Evolutionary conservation across 495 filamentous ascomycete species (phyloP), one percentile per base, ranked within the genome.

Genomic region (Pseudomonodictys pantanalensis): DNA sequence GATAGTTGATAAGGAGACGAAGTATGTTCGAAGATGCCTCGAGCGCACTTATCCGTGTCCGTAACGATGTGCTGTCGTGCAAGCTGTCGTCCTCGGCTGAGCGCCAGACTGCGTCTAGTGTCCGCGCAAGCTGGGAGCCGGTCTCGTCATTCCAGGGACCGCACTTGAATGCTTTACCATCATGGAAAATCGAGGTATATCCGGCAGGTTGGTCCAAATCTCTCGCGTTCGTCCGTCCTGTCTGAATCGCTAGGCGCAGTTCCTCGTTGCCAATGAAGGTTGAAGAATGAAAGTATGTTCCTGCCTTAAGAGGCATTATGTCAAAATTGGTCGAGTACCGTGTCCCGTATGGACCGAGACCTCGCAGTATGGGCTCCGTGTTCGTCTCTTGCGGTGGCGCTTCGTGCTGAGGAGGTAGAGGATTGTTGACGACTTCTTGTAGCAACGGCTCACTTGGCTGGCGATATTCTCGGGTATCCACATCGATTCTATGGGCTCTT

Each of bases 301-400:
- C 89, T 10, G 71, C 53, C 42, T 76, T 77, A 23, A 95, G 73
- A 24, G 90, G 86, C 38, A 75, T 77, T 26, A 91, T 71, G 49
- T 88, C 86, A 58, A 97, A 96, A 62, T 89, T 83, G 11, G 85
- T 77, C 0, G 88, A 80, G 66, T 95, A 96, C 22, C 77, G 75
- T 9, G 85, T 78, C 23, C 86, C 84, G 79, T 62, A 75, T 22
- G 63, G 79, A 1, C 77, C 81, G 5, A 90, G 69, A 5, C 86
- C 81, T 18, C 68, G 52, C 45, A 85, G 77, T 23, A 44, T 20
- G 1, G n/a, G 20, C 20, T 59, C 51, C 25, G 72, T 23, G 64
- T 69, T 29, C 10, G 18, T 52, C 51, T 15, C 56, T 48, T 23
- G 24, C 12, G 26, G 9, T 22, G 9, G 29, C 18, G n/a, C n/a